phyloP scores from a whole-genome alignment of 208 protist species.

The Acanthamoeba divionensis region DNA sequence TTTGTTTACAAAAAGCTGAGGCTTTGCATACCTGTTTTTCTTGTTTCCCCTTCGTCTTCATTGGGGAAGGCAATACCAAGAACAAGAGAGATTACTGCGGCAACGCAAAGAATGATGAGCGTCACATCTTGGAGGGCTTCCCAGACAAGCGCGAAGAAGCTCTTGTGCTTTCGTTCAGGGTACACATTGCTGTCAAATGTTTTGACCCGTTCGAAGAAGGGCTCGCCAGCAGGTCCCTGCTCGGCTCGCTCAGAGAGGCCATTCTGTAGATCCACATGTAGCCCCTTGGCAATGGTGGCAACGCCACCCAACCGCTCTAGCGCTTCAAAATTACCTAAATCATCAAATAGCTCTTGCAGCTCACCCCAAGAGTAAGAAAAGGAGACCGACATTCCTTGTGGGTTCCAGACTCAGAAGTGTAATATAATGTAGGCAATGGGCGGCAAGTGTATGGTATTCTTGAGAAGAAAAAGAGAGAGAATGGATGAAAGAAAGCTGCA shows the following conservation, averaged over 20 bases:
- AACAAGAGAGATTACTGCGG: slow-evolving; percentile 89
- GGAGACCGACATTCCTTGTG: too few species aligned
- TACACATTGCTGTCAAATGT: not conserved
- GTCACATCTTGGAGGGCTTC: slow-evolving; percentile 89
- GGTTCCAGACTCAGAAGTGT: too few species aligned
- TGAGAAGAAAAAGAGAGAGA: too few species aligned
- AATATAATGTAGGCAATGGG: too few species aligned
- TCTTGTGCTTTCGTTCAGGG: slow-evolving; percentile 58
- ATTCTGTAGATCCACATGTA: not conserved
- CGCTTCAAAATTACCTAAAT: not conserved
- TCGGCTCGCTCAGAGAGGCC: too few species aligned
- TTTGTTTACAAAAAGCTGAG: too few species aligned
- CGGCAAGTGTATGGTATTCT: too few species aligned
- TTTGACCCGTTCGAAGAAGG: not conserved
- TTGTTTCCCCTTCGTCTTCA: slow-evolving; percentile 50
- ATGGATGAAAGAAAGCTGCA: too few species aligned
- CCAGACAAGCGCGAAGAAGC: slow-evolving; percentile 84
- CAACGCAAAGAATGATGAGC: slow-evolving; percentile 89
- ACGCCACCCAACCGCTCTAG: not conserved
- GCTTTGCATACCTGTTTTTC: not conserved
- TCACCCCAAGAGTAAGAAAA: not conserved
- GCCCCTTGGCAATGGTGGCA: not conserved
- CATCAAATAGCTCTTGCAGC: slow-evolving; percentile 34
- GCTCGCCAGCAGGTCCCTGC: too few species aligned
- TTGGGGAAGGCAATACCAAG: slow-evolving; percentile 84